These are phyloP conservation scores for Claviceps humidiphila DNA, from an alignment of 2,329 filamentous ascomycete species.

Conservation along the genomic window DNA sequence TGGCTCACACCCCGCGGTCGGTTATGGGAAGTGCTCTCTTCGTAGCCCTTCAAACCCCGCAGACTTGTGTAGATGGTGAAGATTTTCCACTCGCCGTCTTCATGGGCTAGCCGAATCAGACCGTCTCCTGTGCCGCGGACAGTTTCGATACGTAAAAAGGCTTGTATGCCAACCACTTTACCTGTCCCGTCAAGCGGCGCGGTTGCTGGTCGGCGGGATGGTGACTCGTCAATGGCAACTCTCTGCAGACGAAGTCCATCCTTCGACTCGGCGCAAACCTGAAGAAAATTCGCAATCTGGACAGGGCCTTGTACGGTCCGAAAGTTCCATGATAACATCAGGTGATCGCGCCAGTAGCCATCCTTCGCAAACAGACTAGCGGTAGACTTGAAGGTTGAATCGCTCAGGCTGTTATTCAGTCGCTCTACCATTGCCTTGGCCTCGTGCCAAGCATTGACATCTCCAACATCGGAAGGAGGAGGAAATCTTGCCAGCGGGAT, in stretches of 20 bases:
- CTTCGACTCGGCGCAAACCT: slow-evolving; percentile 14
- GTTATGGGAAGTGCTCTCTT: slow-evolving; percentile 32
- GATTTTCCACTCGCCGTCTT: slow-evolving; percentile 40
- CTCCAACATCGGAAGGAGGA: slow-evolving; percentile 13
- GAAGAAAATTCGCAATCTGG: slow-evolving; percentile 27
- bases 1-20: slow-evolving; percentile 45
- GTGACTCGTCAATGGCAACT: slow-evolving; percentile 31
- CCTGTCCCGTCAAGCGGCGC: slow-evolving; percentile 34
- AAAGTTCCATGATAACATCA: slow-evolving; percentile 43
- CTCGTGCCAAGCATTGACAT: slow-evolving; percentile 22
- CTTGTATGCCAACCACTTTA: slow-evolving; percentile 38
- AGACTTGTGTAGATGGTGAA: slow-evolving; percentile 51
- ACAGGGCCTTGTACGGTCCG: slow-evolving; percentile 33
- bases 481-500: slow-evolving; percentile 32
- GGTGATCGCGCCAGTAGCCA: slow-evolving; percentile 46
- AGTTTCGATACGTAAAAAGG: slow-evolving; percentile 42
- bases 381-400: slow-evolving; percentile 20
- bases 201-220: slow-evolving; percentile 29
- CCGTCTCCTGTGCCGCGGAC: slow-evolving; percentile 42
- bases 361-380: slow-evolving; percentile 28
- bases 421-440: slow-evolving; percentile 23
- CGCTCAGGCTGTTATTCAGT: slow-evolving; percentile 28
- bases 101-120: slow-evolving; percentile 35
- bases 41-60: slow-evolving; percentile 36
- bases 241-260: slow-evolving; percentile 28